phyloP scores from a whole-genome alignment of 768 basidiomycete species.

The Pulveroboletus sp. region DNA sequence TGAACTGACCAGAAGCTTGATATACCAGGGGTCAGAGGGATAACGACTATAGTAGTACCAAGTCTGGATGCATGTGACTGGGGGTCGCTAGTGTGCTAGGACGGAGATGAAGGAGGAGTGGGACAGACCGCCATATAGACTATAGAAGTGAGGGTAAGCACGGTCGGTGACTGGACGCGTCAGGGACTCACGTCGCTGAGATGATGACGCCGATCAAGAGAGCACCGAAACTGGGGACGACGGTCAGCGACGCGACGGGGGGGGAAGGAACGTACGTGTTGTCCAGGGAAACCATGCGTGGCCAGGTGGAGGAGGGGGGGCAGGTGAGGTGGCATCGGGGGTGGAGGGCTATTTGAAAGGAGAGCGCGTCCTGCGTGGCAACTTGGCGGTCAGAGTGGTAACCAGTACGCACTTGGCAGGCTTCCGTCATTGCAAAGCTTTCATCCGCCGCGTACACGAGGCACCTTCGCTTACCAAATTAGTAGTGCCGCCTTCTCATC shows the following conservation, averaged over 20 bases:
- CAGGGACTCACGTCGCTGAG: slow-evolving; percentile 43
- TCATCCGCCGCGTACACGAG: slow-evolving; percentile 21
- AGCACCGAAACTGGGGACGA: slow-evolving; percentile 43
- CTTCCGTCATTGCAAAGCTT: slow-evolving; percentile 23
- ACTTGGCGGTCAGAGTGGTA: slow-evolving; percentile 7
- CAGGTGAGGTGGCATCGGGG: background rate
- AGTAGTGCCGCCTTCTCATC: slow-evolving; percentile 4
- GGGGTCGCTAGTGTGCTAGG: background rate
- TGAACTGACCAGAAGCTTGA: slow-evolving; percentile 42
- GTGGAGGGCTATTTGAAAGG: slow-evolving; percentile 15
- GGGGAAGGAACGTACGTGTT: slow-evolving; percentile 33
- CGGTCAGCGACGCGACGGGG: background rate
- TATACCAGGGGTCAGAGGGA: slow-evolving; percentile 48
- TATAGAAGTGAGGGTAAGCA: slow-evolving; percentile 17
- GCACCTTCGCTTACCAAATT: slow-evolving; percentile 16
- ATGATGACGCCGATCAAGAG: slow-evolving; percentile 50
- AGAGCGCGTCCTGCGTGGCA: slow-evolving; percentile 2
- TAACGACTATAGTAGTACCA: slow-evolving; percentile 53
- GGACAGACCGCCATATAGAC: slow-evolving; percentile 48
- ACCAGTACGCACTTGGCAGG: background rate
- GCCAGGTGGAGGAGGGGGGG: background rate
- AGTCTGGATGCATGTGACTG: slow-evolving; percentile 55
- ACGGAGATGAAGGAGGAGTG: background rate
- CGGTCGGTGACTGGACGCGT: background rate
- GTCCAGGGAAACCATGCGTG: slow-evolving; percentile 25